Evolutionary conservation across 768 basidiomycete species (phyloP).

Genomic region (Amanita pseudoporphyria): DNA sequence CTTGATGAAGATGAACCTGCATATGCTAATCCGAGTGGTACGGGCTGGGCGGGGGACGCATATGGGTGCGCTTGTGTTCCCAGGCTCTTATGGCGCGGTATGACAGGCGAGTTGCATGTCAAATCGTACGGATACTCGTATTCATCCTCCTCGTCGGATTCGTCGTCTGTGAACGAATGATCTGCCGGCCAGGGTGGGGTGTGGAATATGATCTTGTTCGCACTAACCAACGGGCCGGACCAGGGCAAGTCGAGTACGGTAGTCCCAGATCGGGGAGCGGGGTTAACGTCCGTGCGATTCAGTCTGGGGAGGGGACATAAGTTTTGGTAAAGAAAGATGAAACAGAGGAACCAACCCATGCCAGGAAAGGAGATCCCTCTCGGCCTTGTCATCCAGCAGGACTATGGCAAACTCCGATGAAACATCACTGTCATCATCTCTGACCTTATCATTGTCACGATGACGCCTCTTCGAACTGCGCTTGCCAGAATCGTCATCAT

Average conservation of each 20-base stretch:
- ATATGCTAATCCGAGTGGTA: not conserved
- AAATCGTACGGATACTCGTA: conserved; percentile 17
- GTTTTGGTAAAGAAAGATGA: not conserved
- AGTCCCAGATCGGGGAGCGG: conserved; percentile 17
- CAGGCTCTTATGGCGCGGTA: conserved; percentile 8
- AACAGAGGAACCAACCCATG: conserved; percentile 27
- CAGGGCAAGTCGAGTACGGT: conserved; percentile 25
- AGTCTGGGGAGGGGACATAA: not conserved
- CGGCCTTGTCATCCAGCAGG: conserved; percentile 27
- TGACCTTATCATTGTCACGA: conserved; percentile 1
- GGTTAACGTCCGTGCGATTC: conserved; percentile 23
- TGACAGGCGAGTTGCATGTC: conserved; percentile 18
- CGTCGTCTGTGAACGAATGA: conserved; percentile 8
- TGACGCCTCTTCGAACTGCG: conserved; percentile 5
- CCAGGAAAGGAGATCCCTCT: conserved; percentile 25
- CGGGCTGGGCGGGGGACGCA: not conserved
- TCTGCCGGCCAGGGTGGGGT: conserved; percentile 1
- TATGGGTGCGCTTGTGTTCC: not conserved
- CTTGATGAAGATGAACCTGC: not conserved
- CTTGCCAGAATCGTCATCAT: conserved; percentile 6
- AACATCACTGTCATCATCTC: conserved; percentile 10
- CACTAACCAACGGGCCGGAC: conserved; percentile 30
- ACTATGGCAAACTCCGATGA: conserved; percentile 26
- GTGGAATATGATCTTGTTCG: conserved; percentile 16
- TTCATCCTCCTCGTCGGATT: conserved; percentile 20